Conservation (phyloP, 2,329 filamentous ascomycete genomes). For the Alternaria triticimaculans region DNA sequence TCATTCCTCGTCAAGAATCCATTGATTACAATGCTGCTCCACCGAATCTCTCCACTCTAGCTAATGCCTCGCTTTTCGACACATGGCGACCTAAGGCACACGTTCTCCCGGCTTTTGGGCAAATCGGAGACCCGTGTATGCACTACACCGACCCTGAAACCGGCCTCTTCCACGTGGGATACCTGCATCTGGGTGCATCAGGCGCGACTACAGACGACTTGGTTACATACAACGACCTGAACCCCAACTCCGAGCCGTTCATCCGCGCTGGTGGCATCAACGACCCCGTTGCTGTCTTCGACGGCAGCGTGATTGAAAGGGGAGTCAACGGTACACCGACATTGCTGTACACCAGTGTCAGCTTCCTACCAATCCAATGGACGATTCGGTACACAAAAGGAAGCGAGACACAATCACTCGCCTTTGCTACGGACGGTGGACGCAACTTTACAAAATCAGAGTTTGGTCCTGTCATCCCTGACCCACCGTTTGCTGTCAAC, state of each 20-base stretch:
- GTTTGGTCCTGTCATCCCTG: conserved; percentile 49
- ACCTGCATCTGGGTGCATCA: conserved; percentile 48
- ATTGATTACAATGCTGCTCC: conserved; percentile 26
- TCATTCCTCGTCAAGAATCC: conserved; percentile 13
- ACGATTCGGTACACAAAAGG: conserved; percentile 55
- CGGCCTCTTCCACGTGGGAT: conserved; percentile 55
- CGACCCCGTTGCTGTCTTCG: conserved; percentile 55
- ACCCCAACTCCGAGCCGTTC: conserved; percentile 35
- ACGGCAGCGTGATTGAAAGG: conserved; percentile 53
- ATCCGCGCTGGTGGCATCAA: conserved; percentile 50
- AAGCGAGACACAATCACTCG: conserved; percentile 56
- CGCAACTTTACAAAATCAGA: conserved; percentile 50
- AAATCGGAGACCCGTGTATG: conserved; percentile 55
- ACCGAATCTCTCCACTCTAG: conserved; percentile 25
- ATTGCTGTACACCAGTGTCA: conserved; percentile 55
- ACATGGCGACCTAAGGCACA: conserved; percentile 50
- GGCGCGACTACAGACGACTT: conserved; percentile 50
- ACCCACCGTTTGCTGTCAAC: conserved; percentile 50
- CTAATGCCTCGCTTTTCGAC: conserved; percentile 20
- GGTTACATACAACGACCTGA: conserved; percentile 51
- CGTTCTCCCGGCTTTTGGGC: conserved; percentile 50
- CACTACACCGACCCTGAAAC: conserved; percentile 55
- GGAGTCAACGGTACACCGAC: conserved; percentile 55
- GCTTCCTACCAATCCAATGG: conserved; percentile 56
- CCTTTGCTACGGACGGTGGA: conserved; percentile 51